Evolutionary conservation across 805 yeast genomes (phyloP).

Genomic region (Priceomyces castillae): DNA sequence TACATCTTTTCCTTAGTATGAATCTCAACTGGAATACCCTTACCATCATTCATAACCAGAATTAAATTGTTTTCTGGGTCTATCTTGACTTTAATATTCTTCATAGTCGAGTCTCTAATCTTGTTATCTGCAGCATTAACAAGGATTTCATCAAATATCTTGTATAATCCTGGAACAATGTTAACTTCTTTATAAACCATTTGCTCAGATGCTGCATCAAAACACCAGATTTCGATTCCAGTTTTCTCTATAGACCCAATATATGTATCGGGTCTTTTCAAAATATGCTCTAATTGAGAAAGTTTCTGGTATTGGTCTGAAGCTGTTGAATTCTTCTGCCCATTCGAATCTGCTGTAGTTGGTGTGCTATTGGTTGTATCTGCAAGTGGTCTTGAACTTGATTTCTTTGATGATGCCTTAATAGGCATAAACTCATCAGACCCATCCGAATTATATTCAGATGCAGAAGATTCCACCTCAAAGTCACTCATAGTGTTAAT

Average conservation of each 20-base stretch:
- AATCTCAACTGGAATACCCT: conserved; percentile 92
- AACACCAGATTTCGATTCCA: conserved; percentile 81
- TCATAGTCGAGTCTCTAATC: conserved; percentile 91
- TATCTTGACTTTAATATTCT: conserved; percentile 76
- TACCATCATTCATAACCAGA: conserved; percentile 86
- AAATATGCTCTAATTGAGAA: conserved; percentile 91
- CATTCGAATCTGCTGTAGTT: conserved; percentile 10
- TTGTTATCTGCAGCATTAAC: conserved; percentile 99
- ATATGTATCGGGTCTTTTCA: conserved; percentile 97
- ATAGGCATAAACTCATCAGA: conserved; percentile 19
- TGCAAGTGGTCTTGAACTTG: conserved; percentile 16
- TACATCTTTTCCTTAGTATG: conserved; percentile 89
- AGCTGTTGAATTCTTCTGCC: conserved; percentile 29
- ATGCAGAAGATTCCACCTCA: conserved; percentile 9
- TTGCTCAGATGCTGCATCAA: conserved; percentile 46
- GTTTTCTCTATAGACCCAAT: conserved; percentile 90
- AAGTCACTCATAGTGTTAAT: conserved; percentile 10
- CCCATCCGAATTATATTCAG: conserved; percentile 15
- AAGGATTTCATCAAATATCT: conserved; percentile 93
- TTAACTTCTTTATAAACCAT: conserved; percentile 58
- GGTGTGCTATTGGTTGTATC: conserved; percentile 23
- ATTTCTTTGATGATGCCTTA: conserved; percentile 10
- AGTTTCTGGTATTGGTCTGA: conserved; percentile 87
- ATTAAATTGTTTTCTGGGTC: conserved; percentile 72
- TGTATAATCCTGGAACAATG: conserved; percentile 93